A percentile compares a stretch with the other conserved stretches of the same genome.
Evolutionary conservation across 2,329 filamentous ascomycete genomes (phyloP).

Genomic region (Nemania sp.): DNA sequence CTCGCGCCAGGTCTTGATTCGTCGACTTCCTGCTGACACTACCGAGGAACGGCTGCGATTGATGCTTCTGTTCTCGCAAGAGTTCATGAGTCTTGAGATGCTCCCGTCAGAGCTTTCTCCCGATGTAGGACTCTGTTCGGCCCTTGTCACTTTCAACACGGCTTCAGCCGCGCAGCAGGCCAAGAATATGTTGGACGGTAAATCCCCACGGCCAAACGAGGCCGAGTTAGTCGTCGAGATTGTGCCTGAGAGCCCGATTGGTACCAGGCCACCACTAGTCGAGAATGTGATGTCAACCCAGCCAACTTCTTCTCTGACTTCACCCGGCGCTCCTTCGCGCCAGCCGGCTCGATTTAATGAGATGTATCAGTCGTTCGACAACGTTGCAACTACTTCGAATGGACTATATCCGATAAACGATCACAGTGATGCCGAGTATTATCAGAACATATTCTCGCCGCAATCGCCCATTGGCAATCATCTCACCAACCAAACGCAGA

Average conservation of each 20-base stretch:
- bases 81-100: constrained; percentile 56
- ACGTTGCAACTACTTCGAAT: constrained; percentile 64
- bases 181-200: constrained; percentile 62
- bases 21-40: constrained; percentile 58
- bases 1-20: constrained; percentile 54
- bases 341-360: constrained; percentile 65
- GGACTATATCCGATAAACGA: constrained; percentile 60
- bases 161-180: constrained; percentile 58
- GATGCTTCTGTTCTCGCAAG: constrained; percentile 64
- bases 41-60: constrained; percentile 58
- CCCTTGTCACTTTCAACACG: constrained; percentile 58
- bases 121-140: constrained; percentile 56
- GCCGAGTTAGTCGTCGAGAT: constrained; percentile 66
- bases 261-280: constrained; percentile 56
- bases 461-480: constrained; percentile 75
- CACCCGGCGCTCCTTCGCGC: constrained; percentile 52
- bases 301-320: constrained; percentile 50
- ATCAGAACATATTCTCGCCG: constrained; percentile 70
- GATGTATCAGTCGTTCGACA: constrained; percentile 65
- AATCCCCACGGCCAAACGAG: constrained; percentile 55
- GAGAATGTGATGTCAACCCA: constrained; percentile 48
- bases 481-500: constrained; percentile 62
- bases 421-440: constrained; percentile 62
- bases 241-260: constrained; percentile 47
- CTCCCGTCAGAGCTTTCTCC: constrained; percentile 54